A percentile compares a stretch with the other conserved stretches of the same genome.
Evolutionary conservation across 306 rosid genomes (phyloP).

Genomic region (Cajanus cajan): DNA sequence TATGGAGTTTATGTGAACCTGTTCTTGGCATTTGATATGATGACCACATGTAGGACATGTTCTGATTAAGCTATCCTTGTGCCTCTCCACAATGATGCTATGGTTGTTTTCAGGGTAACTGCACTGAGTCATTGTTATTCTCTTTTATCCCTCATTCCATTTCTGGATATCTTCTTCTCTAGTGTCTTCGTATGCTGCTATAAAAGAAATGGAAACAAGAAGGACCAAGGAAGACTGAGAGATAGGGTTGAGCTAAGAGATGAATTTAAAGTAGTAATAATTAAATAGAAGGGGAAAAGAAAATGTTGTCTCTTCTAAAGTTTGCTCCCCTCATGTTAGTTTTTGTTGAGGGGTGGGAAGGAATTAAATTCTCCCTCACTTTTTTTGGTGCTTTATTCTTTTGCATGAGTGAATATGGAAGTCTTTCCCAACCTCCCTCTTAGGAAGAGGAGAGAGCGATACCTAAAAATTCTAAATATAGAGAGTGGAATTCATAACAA

Average conservation of each 20-base stretch:
- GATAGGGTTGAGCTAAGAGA: slow-evolving; percentile 28
- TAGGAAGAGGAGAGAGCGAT: slow-evolving; percentile 33
- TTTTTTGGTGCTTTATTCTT: slow-evolving; percentile 37
- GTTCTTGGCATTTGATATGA: slow-evolving; percentile 61
- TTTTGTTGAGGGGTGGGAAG: slow-evolving; percentile 49
- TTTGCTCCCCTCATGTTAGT: slow-evolving; percentile 49
- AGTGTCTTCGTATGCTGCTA: slow-evolving; percentile 22
- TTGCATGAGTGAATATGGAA: slow-evolving; percentile 35
- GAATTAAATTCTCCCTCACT: slow-evolving; percentile 57
- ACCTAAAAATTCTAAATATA: slow-evolving; percentile 38
- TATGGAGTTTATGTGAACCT: slow-evolving; percentile 43
- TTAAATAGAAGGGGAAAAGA: slow-evolving; percentile 37
- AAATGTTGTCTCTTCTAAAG: slow-evolving; percentile 51
- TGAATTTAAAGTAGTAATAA: slow-evolving; percentile 32
- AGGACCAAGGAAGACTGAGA: slow-evolving; percentile 24
- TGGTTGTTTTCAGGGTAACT: slow-evolving; percentile 45
- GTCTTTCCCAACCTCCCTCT: slow-evolving; percentile 32
- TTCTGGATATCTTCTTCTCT: slow-evolving; percentile 24
- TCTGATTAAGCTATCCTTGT: slow-evolving; percentile 47
- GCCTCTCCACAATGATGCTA: slow-evolving; percentile 41
- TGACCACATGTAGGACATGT: slow-evolving; percentile 82
- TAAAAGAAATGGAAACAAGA: slow-evolving; percentile 17
- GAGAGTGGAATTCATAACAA: slow-evolving; percentile 31
- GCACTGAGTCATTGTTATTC: slow-evolving; percentile 61
- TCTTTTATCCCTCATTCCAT: slow-evolving; percentile 46